These are phyloP conservation scores for Tulasnella sp. DNA, from an alignment of 768 basidiomycete species.

Conservation along the genomic window DNA sequence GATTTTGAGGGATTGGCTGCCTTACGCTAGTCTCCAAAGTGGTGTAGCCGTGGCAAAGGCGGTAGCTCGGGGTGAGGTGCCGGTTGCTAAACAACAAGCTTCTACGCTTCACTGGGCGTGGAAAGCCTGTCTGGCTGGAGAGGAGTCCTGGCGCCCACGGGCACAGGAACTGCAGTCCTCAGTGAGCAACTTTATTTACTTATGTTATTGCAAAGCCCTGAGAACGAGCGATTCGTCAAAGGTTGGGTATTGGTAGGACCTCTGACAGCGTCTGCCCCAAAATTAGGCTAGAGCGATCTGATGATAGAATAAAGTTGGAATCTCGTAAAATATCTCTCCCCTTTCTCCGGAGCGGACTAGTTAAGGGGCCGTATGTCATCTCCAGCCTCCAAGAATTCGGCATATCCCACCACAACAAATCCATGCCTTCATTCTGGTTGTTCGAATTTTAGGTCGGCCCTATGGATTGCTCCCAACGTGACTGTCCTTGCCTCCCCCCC, in stretches of 20 bases:
- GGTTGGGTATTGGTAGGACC: not conserved
- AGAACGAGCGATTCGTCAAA: not conserved
- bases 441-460: too few species aligned
- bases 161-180: not conserved
- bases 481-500: too few species aligned
- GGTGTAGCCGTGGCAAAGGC: not conserved
- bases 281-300: not conserved
- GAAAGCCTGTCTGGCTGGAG: not conserved
- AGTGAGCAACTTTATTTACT: too few species aligned
- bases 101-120: not conserved
- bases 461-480: too few species aligned
- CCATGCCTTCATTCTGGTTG: too few species aligned
- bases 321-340: too few species aligned
- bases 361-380: too few species aligned
- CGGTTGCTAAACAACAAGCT: not conserved
- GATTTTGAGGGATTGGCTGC: not conserved
- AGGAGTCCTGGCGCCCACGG: not conserved
- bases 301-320: too few species aligned
- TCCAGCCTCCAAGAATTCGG: too few species aligned
- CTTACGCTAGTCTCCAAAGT: not conserved
- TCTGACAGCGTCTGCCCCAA: not conserved
- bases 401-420: too few species aligned
- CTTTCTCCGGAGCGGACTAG: too few species aligned
- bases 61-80: not conserved
- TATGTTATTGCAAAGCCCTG: not conserved